Conservation (phyloP, 2,329 filamentous ascomycete species). For the Aspergillus melleus region DNA sequence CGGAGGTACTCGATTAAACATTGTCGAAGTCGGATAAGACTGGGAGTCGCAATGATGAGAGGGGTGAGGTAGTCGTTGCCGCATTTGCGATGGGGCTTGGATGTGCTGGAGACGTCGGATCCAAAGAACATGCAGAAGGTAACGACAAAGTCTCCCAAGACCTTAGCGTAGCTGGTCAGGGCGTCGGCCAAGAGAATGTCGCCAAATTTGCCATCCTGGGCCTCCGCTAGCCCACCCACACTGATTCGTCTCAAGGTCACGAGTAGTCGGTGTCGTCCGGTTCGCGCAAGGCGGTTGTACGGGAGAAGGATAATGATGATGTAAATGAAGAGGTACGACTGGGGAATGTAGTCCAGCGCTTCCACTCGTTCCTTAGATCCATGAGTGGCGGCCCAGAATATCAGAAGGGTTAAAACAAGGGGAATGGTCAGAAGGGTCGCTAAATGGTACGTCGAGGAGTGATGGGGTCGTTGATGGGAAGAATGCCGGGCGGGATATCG, state of each 20-base stretch:
- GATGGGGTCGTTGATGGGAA: slow-evolving; percentile 69
- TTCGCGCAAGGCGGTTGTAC: slow-evolving; percentile 65
- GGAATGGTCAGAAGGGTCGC: slow-evolving; percentile 73
- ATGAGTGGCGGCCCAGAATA: slow-evolving; percentile 82
- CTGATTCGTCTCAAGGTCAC: slow-evolving; percentile 73
- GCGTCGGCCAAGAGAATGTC: slow-evolving; percentile 93
- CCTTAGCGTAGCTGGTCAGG: slow-evolving; percentile 90
- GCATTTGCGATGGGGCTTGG: slow-evolving; percentile 76
- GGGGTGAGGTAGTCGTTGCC: slow-evolving; percentile 79
- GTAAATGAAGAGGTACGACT: slow-evolving; percentile 75
- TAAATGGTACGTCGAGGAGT: slow-evolving; percentile 82
- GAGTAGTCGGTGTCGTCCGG: slow-evolving; percentile 74
- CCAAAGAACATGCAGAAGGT: slow-evolving; percentile 88
- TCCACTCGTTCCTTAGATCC: slow-evolving; percentile 69
- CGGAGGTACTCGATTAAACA: slow-evolving; percentile 86
- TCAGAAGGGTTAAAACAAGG: slow-evolving; percentile 67
- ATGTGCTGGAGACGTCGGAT: slow-evolving; percentile 69
- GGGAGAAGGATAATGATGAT: slow-evolving; percentile 72
- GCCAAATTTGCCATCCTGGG: slow-evolving; percentile 88
- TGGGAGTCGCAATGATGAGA: slow-evolving; percentile 79
- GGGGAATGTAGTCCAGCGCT: slow-evolving; percentile 80
- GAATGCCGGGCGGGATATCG: slow-evolving; percentile 77
- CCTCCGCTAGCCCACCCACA: slow-evolving; percentile 81
- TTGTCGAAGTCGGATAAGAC: slow-evolving; percentile 82
- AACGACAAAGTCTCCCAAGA: slow-evolving; percentile 86